Conservation (phyloP, 768 basidiomycete species). For the Naganishia kalamii region DNA sequence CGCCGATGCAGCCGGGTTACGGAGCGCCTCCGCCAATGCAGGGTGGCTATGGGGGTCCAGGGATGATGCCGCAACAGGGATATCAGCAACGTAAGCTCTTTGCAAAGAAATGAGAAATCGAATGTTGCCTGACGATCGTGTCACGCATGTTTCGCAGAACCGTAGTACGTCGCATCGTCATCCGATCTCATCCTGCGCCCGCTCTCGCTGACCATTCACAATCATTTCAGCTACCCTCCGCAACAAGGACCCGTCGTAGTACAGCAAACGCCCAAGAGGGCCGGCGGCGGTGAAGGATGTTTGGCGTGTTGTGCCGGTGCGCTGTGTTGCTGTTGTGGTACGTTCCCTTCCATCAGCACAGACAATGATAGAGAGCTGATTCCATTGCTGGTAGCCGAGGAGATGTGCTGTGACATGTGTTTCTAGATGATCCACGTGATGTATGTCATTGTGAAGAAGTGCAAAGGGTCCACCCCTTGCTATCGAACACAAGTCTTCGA, state of each 20-base stretch:
- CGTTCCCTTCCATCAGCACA: neutral
- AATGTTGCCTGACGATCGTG: neutral
- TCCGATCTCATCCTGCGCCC: neutral
- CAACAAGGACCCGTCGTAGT: neutral
- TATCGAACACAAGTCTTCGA: too few species aligned
- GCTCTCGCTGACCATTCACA: neutral
- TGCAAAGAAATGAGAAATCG: neutral
- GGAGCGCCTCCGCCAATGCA: neutral
- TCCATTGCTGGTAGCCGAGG: neutral
- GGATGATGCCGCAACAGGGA: neutral
- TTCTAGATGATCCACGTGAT: neutral
- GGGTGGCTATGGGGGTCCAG: neutral
- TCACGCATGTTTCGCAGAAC: neutral
- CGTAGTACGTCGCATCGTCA: neutral
- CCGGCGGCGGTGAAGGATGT: neutral
- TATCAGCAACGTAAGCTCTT: neutral
- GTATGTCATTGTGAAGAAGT: too few species aligned
- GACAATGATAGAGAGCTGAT: neutral
- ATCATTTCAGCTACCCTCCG: neutral
- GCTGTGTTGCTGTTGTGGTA: neutral
- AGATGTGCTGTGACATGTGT: slow-evolving; percentile 6
- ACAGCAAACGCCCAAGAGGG: neutral
- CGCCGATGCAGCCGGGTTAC: neutral
- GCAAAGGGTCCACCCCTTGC: too few species aligned
- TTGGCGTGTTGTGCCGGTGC: slow-evolving; percentile 3